Conservation (phyloP, 106 monocot genomes). For the Cymbidium sinense region DNA sequence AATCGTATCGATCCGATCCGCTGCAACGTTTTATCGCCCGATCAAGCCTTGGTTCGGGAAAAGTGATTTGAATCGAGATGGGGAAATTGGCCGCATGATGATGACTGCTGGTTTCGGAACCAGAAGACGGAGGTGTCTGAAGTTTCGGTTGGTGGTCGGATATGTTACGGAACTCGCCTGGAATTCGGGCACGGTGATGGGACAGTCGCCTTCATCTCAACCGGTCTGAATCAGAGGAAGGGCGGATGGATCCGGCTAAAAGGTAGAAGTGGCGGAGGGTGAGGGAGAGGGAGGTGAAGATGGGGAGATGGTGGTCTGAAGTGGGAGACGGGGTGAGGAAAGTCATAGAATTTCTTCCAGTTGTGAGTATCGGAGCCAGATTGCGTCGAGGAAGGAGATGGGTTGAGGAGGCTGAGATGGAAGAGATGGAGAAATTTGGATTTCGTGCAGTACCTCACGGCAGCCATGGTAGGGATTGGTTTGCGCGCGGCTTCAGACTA, state of each 20-base stretch:
- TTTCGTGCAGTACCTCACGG: neutral
- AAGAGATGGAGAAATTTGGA: neutral
- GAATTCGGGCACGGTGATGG: conserved; percentile 15
- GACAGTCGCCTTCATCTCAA: conserved; percentile 36
- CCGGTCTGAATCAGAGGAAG: neutral
- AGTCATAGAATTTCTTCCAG: conserved; percentile 39
- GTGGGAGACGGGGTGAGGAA: conserved; percentile 14
- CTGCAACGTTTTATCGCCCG: conserved; percentile 10
- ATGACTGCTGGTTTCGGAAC: conserved; percentile 15
- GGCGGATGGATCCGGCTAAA: conserved; percentile 23
- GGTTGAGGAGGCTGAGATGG: conserved; percentile 12
- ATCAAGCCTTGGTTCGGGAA: conserved; percentile 17
- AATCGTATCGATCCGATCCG: conserved; percentile 17
- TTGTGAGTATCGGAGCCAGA: conserved; percentile 12
- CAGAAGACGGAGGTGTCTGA: conserved; percentile 3
- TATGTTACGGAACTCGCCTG: conserved; percentile 18
- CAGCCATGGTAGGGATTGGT: neutral
- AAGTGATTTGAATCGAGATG: conserved; percentile 18
- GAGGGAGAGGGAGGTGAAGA: conserved; percentile 45
- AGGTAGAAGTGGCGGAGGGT: conserved; percentile 36
- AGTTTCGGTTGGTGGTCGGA: conserved; percentile 11
- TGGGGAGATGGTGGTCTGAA: conserved; percentile 24
- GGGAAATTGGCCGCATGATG: conserved; percentile 18
- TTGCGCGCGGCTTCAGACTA: neutral
- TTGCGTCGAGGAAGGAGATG: conserved; percentile 26